Evolutionary conservation across 768 basidiomycete species (phyloP).

Genomic region (Boletus tomentosulus): DNA sequence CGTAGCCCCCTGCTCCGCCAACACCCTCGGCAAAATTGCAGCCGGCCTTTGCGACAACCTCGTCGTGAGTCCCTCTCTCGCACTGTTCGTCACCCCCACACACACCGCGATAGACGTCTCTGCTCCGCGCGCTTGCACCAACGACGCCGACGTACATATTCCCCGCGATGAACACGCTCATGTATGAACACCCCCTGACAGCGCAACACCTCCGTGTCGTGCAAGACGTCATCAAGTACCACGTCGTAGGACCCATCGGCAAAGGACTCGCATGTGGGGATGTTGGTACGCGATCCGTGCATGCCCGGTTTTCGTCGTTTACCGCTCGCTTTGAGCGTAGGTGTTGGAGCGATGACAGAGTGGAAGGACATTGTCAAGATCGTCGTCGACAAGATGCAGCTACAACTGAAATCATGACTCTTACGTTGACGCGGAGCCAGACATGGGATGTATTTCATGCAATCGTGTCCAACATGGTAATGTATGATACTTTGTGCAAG

Average conservation of each 20-base stretch:
- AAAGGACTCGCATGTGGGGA: slow-evolving; percentile 92
- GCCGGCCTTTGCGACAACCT: slow-evolving; percentile 89
- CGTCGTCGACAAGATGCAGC: slow-evolving; percentile 54
- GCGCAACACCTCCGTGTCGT: slow-evolving; percentile 75
- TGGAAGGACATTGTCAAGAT: slow-evolving; percentile 85
- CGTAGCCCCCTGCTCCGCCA: slow-evolving; percentile 95
- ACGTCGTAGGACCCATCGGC: slow-evolving; percentile 81
- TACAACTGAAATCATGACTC: slow-evolving; percentile 13
- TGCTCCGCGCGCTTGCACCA: slow-evolving; percentile 80
- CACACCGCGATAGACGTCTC: slow-evolving; percentile 49
- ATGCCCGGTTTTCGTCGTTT: neutral
- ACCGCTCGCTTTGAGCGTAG: slow-evolving; percentile 35
- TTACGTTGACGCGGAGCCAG: neutral
- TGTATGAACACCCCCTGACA: slow-evolving; percentile 95
- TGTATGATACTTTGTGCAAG: neutral
- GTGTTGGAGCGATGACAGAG: slow-evolving; percentile 93
- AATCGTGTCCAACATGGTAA: neutral
- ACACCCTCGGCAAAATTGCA: slow-evolving; percentile 91
- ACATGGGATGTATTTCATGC: neutral
- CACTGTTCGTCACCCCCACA: neutral
- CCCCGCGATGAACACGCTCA: slow-evolving; percentile 98
- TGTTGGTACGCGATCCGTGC: slow-evolving; percentile 50
- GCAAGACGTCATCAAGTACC: slow-evolving; percentile 71
- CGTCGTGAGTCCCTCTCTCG: slow-evolving; percentile 40
- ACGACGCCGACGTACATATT: slow-evolving; percentile 86